Conservation (phyloP, 495 filamentous ascomycete species). For the Barbatosphaeria neglecta region DNA sequence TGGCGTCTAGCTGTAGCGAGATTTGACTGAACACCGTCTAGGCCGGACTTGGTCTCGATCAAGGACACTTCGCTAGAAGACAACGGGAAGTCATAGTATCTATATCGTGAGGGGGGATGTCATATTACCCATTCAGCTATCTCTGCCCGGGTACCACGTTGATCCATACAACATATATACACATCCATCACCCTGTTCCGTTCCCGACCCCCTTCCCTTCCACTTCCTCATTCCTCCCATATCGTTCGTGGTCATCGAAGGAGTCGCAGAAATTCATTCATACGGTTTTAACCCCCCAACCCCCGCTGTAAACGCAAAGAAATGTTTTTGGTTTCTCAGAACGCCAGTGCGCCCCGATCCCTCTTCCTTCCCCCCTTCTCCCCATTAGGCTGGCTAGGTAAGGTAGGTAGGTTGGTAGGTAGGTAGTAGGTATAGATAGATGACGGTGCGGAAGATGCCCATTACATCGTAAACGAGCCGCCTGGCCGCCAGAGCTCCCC, state of each 20-base stretch:
- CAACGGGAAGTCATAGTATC: no score
- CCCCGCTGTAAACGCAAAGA: slow-evolving; percentile 17
- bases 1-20: no score
- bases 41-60: no score
- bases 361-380: slow-evolving; percentile 32
- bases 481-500: slow-evolving; percentile 13
- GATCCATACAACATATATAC: slow-evolving; percentile 6
- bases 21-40: no score
- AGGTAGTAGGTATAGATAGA: slow-evolving; percentile 7
- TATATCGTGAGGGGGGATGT: slow-evolving; percentile 14
- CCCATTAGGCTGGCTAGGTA: no score
- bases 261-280: slow-evolving; percentile 19
- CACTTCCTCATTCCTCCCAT: slow-evolving; percentile 4
- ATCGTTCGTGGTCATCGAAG: slow-evolving; percentile 14
- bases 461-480: not conserved
- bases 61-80: no score
- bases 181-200: slow-evolving; percentile 13
- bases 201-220: slow-evolving; percentile 12
- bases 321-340: slow-evolving; percentile 36
- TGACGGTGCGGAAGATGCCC: not conserved
- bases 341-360: no score
- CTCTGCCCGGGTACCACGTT: slow-evolving; percentile 1
- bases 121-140: slow-evolving; percentile 4
- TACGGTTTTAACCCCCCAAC: slow-evolving; percentile 18
- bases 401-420: no score